Conservation (phyloP, 306 rosid genomes). For the Benincasa hispida region DNA sequence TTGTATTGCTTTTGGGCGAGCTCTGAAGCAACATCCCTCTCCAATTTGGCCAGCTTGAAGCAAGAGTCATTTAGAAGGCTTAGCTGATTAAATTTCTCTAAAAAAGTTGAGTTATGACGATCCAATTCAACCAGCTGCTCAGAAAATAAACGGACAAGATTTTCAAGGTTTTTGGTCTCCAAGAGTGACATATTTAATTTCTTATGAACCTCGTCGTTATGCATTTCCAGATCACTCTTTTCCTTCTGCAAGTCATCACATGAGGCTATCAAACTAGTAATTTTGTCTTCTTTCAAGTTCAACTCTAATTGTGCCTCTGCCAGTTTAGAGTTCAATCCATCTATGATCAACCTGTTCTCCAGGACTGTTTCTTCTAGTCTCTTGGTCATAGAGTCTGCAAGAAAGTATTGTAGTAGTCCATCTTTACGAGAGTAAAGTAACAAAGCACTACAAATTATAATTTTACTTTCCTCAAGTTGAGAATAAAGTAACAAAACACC, state of each 20-base stretch:
- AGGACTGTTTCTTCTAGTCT: constrained; percentile 45
- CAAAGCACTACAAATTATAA: background rate
- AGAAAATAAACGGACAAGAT: constrained; percentile 33
- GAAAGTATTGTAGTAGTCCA: constrained; percentile 6
- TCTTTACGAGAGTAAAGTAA: background rate
- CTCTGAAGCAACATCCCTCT: constrained; percentile 40
- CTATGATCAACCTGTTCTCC: constrained; percentile 38
- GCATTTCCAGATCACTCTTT: constrained; percentile 40
- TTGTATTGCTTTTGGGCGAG: constrained; percentile 44
- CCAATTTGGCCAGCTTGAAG: constrained; percentile 55
- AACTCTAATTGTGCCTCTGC: constrained; percentile 42
- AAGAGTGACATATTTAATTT: constrained; percentile 39
- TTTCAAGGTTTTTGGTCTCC: constrained; percentile 53
- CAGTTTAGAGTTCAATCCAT: constrained; percentile 51
- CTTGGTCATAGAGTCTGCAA: constrained; percentile 56
- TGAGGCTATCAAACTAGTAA: constrained; percentile 23
- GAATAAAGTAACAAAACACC: background rate
- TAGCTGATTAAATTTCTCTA: constrained; percentile 54
- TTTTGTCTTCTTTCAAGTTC: constrained; percentile 53
- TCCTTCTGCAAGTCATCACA: constrained; percentile 42
- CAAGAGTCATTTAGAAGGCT: constrained; percentile 45
- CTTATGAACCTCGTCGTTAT: constrained; percentile 33
- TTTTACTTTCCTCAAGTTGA: background rate
- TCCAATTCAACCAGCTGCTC: constrained; percentile 47
- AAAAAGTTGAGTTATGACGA: constrained; percentile 41